Conservation (phyloP, 2,329 filamentous ascomycete genomes). For the Tolypocladium endophyticum region DNA sequence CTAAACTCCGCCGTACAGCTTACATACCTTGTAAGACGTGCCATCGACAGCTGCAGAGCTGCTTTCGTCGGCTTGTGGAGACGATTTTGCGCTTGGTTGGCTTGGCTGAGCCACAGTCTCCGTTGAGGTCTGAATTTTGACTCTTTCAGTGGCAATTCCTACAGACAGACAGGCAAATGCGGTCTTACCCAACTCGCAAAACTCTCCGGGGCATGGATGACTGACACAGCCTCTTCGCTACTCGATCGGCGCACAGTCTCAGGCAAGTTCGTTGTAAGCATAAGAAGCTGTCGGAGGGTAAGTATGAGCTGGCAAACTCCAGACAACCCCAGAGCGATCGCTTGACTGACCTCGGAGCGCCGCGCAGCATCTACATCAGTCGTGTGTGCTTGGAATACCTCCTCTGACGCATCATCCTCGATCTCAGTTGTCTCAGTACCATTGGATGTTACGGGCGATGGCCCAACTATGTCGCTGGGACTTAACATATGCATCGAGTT, state of each 20-base stretch:
- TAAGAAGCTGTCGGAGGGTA: conserved; percentile 29
- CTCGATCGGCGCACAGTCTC: conserved; percentile 46
- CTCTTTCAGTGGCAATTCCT: neutral
- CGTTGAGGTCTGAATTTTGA: conserved; percentile 26
- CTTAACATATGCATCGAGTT: conserved; percentile 46
- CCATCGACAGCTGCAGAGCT: conserved; percentile 14
- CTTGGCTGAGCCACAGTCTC: conserved; percentile 25
- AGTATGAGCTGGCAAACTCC: neutral
- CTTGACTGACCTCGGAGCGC: conserved; percentile 19
- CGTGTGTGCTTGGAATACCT: conserved; percentile 29
- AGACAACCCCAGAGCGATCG: neutral
- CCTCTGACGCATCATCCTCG: conserved; percentile 63
- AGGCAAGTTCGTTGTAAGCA: conserved; percentile 46
- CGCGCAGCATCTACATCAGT: conserved; percentile 7
- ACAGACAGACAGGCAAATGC: neutral
- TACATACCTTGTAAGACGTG: conserved; percentile 13
- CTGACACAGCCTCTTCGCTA: conserved; percentile 74
- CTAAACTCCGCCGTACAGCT: neutral
- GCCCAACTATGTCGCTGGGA: conserved; percentile 63
- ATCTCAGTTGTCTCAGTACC: conserved; percentile 77
- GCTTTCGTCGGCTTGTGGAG: conserved; percentile 26
- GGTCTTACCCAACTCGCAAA: conserved; percentile 67
- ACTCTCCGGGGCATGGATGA: conserved; percentile 80
- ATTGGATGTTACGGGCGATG: conserved; percentile 77
- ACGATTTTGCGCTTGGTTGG: conserved; percentile 23